These are phyloP conservation scores for Zygoascus hellenicus DNA, from an alignment of 1,139 yeast species.

Conservation along the genomic window DNA sequence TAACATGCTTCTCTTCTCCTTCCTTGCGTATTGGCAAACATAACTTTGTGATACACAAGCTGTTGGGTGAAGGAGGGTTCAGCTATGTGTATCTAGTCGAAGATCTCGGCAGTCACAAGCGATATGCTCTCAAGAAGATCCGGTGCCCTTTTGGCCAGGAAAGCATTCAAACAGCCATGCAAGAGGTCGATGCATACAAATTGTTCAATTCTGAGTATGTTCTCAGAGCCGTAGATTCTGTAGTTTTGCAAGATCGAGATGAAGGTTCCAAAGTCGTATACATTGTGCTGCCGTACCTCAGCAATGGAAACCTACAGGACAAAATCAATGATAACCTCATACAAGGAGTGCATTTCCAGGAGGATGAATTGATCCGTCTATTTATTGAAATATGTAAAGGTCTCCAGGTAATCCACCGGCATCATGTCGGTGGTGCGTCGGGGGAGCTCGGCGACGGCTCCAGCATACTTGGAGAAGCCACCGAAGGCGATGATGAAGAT, in stretches of 20 bases:
- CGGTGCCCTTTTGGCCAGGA: conserved; percentile 84
- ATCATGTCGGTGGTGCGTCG: conserved; percentile 23
- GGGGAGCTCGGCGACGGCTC: not conserved
- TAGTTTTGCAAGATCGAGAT: conserved; percentile 54
- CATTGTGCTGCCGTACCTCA: conserved; percentile 72
- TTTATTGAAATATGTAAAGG: conserved; percentile 72
- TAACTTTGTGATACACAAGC: conserved; percentile 46
- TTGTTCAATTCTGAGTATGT: conserved; percentile 65
- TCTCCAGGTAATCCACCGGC: conserved; percentile 67
- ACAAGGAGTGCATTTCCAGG: conserved; percentile 48
- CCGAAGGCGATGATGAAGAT: conserved; percentile 24
- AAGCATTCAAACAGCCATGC: conserved; percentile 64
- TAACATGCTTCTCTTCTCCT: conserved; percentile 37
- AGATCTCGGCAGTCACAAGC: conserved; percentile 42
- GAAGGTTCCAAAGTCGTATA: conserved; percentile 79
- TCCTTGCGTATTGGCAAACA: conserved; percentile 33
- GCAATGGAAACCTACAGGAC: conserved; percentile 72
- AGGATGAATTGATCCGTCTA: conserved; percentile 54
- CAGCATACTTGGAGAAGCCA: conserved; percentile 13
- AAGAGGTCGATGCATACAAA: conserved; percentile 70
- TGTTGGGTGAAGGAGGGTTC: conserved; percentile 87
- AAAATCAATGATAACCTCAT: conserved; percentile 58
- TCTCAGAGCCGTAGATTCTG: conserved; percentile 63
- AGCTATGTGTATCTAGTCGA: conserved; percentile 82
- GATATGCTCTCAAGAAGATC: conserved; percentile 76